Percentiles rank a stretch among this genome's conserved stretches.
These are phyloP conservation scores for Arachnopeziza araneosa DNA, from an alignment of 2,329 filamentous ascomycete genomes.

Conservation along the genomic window DNA sequence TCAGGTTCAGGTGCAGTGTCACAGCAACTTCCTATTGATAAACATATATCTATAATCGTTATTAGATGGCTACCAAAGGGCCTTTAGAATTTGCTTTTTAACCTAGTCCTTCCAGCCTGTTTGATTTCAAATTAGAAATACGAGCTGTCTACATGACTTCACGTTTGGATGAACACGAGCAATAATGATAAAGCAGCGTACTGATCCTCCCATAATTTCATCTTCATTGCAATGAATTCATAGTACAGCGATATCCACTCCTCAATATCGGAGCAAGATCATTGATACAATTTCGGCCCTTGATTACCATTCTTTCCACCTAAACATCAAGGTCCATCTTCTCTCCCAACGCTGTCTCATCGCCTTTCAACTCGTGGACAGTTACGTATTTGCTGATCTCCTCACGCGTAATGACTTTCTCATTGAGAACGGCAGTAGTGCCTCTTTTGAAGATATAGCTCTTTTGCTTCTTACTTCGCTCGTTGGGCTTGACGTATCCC, in stretches of 20 bases:
- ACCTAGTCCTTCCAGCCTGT: not conserved
- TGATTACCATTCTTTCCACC: not conserved
- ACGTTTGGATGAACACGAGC: not conserved
- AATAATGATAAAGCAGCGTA: not conserved
- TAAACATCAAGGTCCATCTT: conserved; percentile 65
- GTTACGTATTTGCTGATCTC: conserved; percentile 93
- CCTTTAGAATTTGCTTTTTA: not conserved
- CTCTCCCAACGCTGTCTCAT: conserved; percentile 54
- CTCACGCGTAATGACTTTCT: conserved; percentile 92
- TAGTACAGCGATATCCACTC: not conserved
- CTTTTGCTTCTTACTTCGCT: conserved; percentile 83
- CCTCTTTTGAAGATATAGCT: conserved; percentile 88
- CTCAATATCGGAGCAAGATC: not conserved
- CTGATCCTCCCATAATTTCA: not conserved
- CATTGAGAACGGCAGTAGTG: conserved; percentile 92
- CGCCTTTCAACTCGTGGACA: conserved; percentile 67
- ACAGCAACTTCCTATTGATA: not conserved
- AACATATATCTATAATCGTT: not conserved
- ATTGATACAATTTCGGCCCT: not conserved
- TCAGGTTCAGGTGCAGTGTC: not conserved
- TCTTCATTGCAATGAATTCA: not conserved
- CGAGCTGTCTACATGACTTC: not conserved
- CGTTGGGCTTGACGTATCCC: conserved; percentile 90
- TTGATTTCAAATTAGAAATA: not conserved
- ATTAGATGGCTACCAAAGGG: not conserved